Base-by-base conservation (phyloP, 805 yeast genomes). In the Jamesozyma gamospora region DNA sequence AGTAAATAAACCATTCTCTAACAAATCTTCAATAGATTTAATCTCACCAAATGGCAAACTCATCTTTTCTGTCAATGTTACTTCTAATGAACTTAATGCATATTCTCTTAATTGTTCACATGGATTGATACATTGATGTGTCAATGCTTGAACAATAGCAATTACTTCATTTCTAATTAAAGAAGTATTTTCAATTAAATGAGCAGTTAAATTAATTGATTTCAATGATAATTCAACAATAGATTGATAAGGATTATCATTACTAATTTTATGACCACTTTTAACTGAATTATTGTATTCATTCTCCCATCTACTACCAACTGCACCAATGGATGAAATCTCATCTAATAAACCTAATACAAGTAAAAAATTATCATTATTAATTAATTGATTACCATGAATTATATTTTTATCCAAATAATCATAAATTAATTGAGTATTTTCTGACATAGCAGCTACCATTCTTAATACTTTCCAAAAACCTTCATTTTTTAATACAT, bases 111-210 rank as follows among this genome's bases (percentile, higher is more conserved):
- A 65, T 52, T 83, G 87, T 21, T 84, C 67, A 56, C 94, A 84
- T 15, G 95, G 95, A 52, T 87, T 87, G 55, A 82, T 72, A 56
- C 95, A 83, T 57, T 88, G 96, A 52, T 82, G 90, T 0, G 92
- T 86, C 39, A 87, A 67, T 0, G 94, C 94, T 54, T 85, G 90
- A 24, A 82, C 67, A 44, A 84, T 65, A 1, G 94, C 81, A 47
- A 64, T 57, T 34, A 56, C 57, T 44, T 63, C 69, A 31, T 60
- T 67, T 28, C 38, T 53, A 39, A 36, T 60, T 17, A 40, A 30
- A 6, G 30, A 33, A 64, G 37, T 60, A 53, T 67, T 48, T 4
- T 62, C 56, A 21, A 74, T 47, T 39, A 82, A 59, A 3, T 69
- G 69, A 8, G 75, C 56, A 0, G 94, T 82, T 43, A 81, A 66